Evolutionary conservation across 768 basidiomycete genomes (phyloP), one percentile per base, ranked within the genome.

Genomic region (Cystoderma amianthinum): DNA sequence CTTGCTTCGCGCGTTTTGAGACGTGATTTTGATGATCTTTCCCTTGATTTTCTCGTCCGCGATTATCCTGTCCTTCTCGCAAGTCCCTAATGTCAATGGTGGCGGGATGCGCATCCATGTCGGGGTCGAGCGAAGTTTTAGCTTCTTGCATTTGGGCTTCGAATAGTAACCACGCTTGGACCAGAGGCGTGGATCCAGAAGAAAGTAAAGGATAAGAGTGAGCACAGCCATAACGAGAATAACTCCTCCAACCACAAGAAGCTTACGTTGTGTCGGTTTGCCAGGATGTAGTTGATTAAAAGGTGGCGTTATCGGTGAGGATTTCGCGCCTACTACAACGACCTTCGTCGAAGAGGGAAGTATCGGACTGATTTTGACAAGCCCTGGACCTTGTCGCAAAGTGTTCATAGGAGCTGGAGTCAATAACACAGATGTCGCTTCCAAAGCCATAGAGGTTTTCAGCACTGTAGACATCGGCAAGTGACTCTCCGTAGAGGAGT

Each of bases 111-210:
- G 21, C 38, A 39, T 39, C 38, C 38, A 39, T 10, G 38, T 24
- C 13, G 17, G 38, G 16, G n/a, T 28, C 25, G 25, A n/a, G 25
- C 25, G 25, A n/a, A 9, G 34, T 17, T 36, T 36, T 7, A 17
- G 12, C 34, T 36, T n/a, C 12, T 36, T 36, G n/a, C 9, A 36
- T 9, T 19, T 9, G 9, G 6, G 6, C n/a, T 17, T 17, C 16
- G 34, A 36, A 16, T 6, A 36, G 9, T 16, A 36, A 7, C 7
- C 25, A n/a, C 25, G 7, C 16, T 19, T 28, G 25, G 7, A n/a
- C 34, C 34, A 36, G 21, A 42, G 13, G 15, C 41, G 39, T n/a
- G 39, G 39, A 17, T 40, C 20, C 5, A 42, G 9, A 13, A 42
- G 6, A 20, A 42, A 12, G 21, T 9, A 42, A 5, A 33, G n/a